Conservation (phyloP, 2,329 filamentous ascomycete genomes). For the Hypomyces perniciosus region DNA sequence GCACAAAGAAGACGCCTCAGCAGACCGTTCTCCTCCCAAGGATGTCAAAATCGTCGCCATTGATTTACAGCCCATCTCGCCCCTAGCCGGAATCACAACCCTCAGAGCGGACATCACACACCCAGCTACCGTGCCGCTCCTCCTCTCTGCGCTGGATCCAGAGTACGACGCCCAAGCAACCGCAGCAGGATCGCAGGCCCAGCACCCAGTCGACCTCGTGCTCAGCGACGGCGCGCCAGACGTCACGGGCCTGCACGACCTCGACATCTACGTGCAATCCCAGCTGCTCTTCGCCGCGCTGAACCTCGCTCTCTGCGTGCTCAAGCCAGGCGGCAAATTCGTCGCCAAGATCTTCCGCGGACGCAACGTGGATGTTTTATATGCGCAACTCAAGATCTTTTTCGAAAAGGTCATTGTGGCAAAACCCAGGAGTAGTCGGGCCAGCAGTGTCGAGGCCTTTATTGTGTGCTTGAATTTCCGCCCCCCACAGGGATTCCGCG, state of each 20-base stretch:
- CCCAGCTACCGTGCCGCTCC: conserved; percentile 84
- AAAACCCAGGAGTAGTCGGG: conserved; percentile 90
- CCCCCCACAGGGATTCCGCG: conserved; percentile 69
- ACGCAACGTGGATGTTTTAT: conserved; percentile 91
- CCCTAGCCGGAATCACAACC: conserved; percentile 85
- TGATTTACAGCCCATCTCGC: conserved; percentile 92
- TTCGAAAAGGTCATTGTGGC: conserved; percentile 82
- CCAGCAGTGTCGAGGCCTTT: conserved; percentile 94
- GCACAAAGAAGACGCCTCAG: conserved; percentile 27
- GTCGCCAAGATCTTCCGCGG: conserved; percentile 97
- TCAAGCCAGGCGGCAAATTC: conserved; percentile 89
- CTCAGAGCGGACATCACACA: conserved; percentile 96
- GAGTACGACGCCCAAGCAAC: conserved; percentile 44
- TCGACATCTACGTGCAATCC: conserved; percentile 97
- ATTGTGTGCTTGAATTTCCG: conserved; percentile 89
- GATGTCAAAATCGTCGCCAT: conserved; percentile 94
- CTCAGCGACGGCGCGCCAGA: conserved; percentile 94
- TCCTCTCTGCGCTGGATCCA: conserved; percentile 78
- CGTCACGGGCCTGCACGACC: conserved; percentile 91
- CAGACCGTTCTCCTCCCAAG: conserved; percentile 36
- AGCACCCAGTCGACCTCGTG: conserved; percentile 83
- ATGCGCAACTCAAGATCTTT: conserved; percentile 86
- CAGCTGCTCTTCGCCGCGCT: conserved; percentile 92
- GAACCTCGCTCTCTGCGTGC: conserved; percentile 86
- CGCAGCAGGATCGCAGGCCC: conserved; percentile 43